Evolutionary conservation across 495 filamentous ascomycete species (phyloP).

Genomic region (Neurospora hispaniola): DNA sequence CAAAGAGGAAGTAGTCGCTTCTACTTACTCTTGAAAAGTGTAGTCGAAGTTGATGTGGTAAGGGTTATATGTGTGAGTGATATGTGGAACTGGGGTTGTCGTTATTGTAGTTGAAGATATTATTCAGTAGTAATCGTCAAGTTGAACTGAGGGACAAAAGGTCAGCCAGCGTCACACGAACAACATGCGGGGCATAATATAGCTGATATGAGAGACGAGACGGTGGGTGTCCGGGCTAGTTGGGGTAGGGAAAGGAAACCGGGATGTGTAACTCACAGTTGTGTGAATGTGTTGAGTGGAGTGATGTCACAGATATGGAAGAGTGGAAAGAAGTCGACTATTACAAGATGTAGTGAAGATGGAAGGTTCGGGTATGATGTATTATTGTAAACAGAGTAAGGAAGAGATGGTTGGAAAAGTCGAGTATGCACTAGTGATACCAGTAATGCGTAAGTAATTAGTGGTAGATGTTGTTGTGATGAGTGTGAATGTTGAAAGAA

Average conservation of each 20-base stretch:
- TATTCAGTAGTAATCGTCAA: neutral
- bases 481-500: conserved; percentile 5
- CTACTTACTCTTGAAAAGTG: conserved; percentile 20
- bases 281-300: neutral
- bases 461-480: conserved; percentile 1
- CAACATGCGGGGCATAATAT: conserved; percentile 5
- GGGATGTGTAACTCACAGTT: neutral
- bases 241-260: neutral
- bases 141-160: neutral
- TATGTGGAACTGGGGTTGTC: neutral
- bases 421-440: neutral
- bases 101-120: neutral
- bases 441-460: neutral
- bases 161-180: conserved; percentile 8
- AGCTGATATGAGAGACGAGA: neutral
- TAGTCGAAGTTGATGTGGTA: neutral
- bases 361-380: neutral
- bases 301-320: conserved; percentile 1
- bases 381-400: neutral
- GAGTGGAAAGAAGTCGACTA: conserved; percentile 2
- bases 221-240: conserved; percentile 5
- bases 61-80: neutral
- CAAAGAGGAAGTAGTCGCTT: neutral
- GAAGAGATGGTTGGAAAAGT: conserved; percentile 1
- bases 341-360: neutral